Percentiles rank a stretch among this genome's conserved stretches.
These are phyloP conservation scores for Solanum gracilifrons DNA, from an alignment of 257 asterid genomes.

Conservation along the genomic window DNA sequence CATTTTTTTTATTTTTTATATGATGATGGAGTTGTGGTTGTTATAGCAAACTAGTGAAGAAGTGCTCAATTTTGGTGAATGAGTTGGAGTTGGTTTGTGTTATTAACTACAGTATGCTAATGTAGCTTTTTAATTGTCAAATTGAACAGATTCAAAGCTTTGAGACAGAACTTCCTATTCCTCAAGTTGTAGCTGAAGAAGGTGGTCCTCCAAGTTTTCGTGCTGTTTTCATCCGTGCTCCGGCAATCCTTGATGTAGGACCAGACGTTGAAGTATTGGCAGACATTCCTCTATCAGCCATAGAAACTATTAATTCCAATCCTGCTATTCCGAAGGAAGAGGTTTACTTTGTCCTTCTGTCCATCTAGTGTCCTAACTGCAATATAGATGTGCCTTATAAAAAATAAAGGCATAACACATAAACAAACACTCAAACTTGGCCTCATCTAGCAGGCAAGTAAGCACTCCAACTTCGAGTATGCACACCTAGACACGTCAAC, in stretches of 20 bases:
- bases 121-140: neutral
- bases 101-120: neutral
- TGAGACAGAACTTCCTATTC: constrained; percentile 74
- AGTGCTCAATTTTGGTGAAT: neutral
- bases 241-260: constrained; percentile 88
- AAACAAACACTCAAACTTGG: neutral
- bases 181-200: constrained; percentile 69
- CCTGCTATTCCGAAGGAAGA: constrained; percentile 21
- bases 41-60: neutral
- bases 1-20: neutral
- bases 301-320: constrained; percentile 19
- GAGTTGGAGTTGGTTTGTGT: neutral
- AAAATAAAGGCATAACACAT: neutral
- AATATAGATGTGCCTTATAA: neutral
- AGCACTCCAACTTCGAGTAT: neutral
- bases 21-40: neutral
- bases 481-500: neutral
- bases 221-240: constrained; percentile 83
- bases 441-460: neutral
- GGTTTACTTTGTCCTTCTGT: constrained; percentile 21
- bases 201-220: constrained; percentile 90
- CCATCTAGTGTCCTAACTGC: neutral
- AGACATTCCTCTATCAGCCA: constrained; percentile 42
- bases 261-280: constrained; percentile 85
- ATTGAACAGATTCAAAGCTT: constrained; percentile 79